Evolutionary conservation across 2,329 filamentous ascomycete genomes (phyloP).

Genomic region (Pezicula neosporulosa): DNA sequence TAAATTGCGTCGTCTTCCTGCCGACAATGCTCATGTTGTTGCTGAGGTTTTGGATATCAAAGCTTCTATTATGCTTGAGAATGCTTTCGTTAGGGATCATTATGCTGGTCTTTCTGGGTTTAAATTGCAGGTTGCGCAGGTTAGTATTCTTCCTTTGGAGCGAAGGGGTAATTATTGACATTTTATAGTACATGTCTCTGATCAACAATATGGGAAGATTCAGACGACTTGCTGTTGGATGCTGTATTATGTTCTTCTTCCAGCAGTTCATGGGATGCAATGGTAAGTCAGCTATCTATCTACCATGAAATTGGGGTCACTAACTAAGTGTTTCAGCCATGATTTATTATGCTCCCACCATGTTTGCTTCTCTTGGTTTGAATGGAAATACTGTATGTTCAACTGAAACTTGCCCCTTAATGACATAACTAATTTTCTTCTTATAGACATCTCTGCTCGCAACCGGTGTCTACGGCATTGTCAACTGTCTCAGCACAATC

Average conservation of each 20-base stretch:
- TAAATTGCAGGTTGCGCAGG: constrained; percentile 9
- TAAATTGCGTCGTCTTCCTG: constrained; percentile 41
- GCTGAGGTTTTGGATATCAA: constrained; percentile 58
- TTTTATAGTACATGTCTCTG: constrained; percentile 12
- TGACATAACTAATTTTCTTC: not conserved
- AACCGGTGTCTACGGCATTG: constrained; percentile 55
- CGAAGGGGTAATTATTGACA: not conserved
- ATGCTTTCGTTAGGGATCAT: constrained; percentile 44
- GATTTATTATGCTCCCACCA: constrained; percentile 39
- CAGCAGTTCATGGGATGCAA: constrained; percentile 28
- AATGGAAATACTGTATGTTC: constrained; percentile 31
- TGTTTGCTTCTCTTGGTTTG: constrained; percentile 41
- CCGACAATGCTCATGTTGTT: constrained; percentile 46
- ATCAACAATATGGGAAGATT: constrained; percentile 15
- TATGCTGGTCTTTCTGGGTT: constrained; percentile 35
- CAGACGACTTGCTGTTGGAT: constrained; percentile 16
- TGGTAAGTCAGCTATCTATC: not conserved
- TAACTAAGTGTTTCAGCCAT: constrained; percentile 6
- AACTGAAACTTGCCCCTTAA: not conserved
- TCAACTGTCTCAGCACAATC: constrained; percentile 44
- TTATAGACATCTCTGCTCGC: constrained; percentile 42
- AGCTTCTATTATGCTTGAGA: constrained; percentile 54
- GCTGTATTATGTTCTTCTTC: constrained; percentile 28
- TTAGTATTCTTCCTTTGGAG: not conserved
- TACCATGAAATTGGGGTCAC: not conserved